Evolutionary conservation across 1,284 basidiomycete genomes (phyloP), one percentile per base, ranked within the genome.

Genomic region (Sporisorium sorghi): DNA sequence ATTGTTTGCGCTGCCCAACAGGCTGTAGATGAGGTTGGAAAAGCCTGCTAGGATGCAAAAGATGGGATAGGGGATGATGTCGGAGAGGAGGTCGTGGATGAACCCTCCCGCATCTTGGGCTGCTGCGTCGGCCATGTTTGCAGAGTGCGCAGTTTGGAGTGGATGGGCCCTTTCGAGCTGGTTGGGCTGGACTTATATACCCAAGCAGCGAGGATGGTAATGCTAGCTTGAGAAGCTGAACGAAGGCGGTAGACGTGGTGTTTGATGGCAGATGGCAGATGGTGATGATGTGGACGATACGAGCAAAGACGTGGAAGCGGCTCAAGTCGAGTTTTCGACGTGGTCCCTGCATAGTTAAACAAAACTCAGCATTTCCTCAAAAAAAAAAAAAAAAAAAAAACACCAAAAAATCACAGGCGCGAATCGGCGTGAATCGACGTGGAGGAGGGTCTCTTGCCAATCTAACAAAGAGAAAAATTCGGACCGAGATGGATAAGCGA

Each of bases 21-120:
- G 61, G 10, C 42, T 37, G 53, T 75, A 77, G 65, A 77, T 72
- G 42, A 77, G 64, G 28, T 77, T 77, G 35, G 68, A 74, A 48
- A 77, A 74, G 39, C 72, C 65, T n/a, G 72, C 76, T 2, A 77
- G 59, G 39, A 72, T 35, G 17, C 65, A 58, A 26, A 77, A 77
- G 53, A 75, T 28, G 15, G 76, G 72, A 32, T 74, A 65, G 28
- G 72, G 72, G 42, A 75, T 68, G 50, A 63, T 21, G 15, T 58
- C 56, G 37, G 66, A 67, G 33, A 73, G 55, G 7, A 74, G 53
- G 28, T 73, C 59, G 58, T 73, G 71, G 21, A 73, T 10, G 17
- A 70, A 42, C 19, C 47, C 39, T 12, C 50, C 42, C 5, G 62
- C 44, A 5, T 62, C 48, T 11, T 58, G 49, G 23, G 54, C 59